phyloP scores from a whole-genome alignment of 208 protist genomes.

The Phytomonas sp. region DNA sequence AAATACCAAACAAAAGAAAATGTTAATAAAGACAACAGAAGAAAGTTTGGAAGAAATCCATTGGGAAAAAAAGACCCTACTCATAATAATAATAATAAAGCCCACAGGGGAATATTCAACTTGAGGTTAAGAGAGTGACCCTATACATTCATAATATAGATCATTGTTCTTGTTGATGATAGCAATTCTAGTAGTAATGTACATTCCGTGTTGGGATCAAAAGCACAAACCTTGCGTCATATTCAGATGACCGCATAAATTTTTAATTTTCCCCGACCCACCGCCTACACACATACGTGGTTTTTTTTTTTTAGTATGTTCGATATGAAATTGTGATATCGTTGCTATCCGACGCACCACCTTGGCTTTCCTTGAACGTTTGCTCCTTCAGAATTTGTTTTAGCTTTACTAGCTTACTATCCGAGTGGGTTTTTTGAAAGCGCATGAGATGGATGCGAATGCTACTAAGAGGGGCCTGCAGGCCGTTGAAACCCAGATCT shows the following conservation, averaged over 20 bases:
- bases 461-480: slow-evolving; percentile 58
- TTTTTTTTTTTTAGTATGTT: slow-evolving; percentile 33
- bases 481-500: slow-evolving; percentile 67
- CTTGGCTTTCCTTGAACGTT: slow-evolving; percentile 11
- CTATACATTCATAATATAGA: neutral
- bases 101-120: neutral
- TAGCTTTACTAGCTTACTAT: slow-evolving; percentile 31
- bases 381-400: slow-evolving; percentile 26
- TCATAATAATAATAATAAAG: neutral
- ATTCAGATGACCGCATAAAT: neutral
- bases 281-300: neutral
- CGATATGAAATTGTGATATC: slow-evolving; percentile 69
- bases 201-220: neutral
- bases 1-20: slow-evolving; percentile 5
- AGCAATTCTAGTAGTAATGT: neutral
- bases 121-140: neutral
- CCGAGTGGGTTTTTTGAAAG: slow-evolving; percentile 47
- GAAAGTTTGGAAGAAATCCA: neutral
- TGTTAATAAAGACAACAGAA: neutral
- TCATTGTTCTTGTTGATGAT: neutral
- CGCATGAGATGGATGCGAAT: slow-evolving; percentile 75
- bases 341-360: slow-evolving; percentile 14
- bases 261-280: neutral
- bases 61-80: neutral
- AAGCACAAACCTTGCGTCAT: neutral